Evolutionary conservation across 208 protist species (phyloP), one percentile per base, ranked within the genome.

Genomic region (Crithidia expoeki): DNA sequence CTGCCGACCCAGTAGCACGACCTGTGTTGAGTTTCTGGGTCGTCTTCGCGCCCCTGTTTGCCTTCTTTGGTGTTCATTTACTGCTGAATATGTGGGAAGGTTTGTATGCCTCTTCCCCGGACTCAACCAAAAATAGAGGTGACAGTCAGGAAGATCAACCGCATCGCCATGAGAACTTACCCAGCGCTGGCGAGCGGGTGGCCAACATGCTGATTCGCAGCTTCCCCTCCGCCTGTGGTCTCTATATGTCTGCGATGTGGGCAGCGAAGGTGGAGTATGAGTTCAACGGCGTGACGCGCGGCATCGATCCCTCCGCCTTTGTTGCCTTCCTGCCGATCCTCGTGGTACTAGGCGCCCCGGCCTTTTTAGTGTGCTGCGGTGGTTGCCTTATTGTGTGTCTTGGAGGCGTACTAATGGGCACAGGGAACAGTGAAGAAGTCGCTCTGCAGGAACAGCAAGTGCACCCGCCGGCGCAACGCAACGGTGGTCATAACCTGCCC

Each of bases 181-280:
- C 36, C 27, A 55, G 38, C 47, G 10, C 36, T 19, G 51, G 68
- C n/a, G 61, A 74, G 42, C 42, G 71, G 23, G 11, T 82, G 14
- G 62, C 65, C 14, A 58, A 66, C n/a, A 50, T 67, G 27, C 5
- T 77, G 2, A 4, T 84, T 21, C 44, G 61, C 1, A 36, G 32
- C 30, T 47, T 77, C n/a, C 64, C 56, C 44, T 53, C 72, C 36
- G 72, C 69, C 11, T 72, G 74, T 23, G 65, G 71, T 3, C 72
- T 93, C 16, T 90, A 89, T 57, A 83, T 83, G 67, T 28, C 71
- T 9, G 81, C 76, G 55, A 83, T 93, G 80, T 81, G 80, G 73
- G 81, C 86, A 11, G 57, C 68, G 2, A 88, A 89, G 72, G 59
- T 50, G 49, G 72, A 89, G 38, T 65, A 71, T 27, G 81, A 88